Evolutionary conservation across 495 filamentous ascomycete species (phyloP).

Genomic region (Penicillium manginii): DNA sequence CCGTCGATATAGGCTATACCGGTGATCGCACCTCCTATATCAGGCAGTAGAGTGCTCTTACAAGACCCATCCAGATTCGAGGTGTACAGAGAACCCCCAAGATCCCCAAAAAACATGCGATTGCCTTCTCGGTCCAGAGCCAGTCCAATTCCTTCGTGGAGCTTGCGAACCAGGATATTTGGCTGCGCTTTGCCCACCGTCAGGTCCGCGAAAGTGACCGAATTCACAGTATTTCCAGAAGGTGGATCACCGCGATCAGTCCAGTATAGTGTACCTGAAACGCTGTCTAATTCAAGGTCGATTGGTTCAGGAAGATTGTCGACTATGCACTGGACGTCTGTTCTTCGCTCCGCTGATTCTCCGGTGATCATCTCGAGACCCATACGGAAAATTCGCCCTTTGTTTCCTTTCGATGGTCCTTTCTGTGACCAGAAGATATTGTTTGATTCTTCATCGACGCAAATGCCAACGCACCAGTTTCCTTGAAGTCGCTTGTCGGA

Average conservation of each 20-base stretch:
- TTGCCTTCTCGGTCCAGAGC: conserved; percentile 12
- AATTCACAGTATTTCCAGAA: conserved; percentile 16
- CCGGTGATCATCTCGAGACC: conserved; percentile 1
- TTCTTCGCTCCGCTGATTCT: not conserved
- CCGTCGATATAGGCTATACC: conserved; percentile 12
- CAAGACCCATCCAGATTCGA: conserved; percentile 19
- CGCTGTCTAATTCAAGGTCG: conserved; percentile 14
- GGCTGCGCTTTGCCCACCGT: not conserved
- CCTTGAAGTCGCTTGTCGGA: not conserved
- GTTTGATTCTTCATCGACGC: conserved; percentile 7
- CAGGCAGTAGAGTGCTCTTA: conserved; percentile 14
- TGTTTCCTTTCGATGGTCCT: conserved; percentile 4
- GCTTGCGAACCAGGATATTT: conserved; percentile 12
- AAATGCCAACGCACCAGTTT: conserved; percentile 12
- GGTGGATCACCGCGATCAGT: conserved; percentile 20
- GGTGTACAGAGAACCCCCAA: conserved; percentile 19
- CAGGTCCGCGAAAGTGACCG: conserved; percentile 1
- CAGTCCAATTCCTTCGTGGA: conserved; percentile 11
- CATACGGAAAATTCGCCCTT: conserved; percentile 8
- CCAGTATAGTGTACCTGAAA: conserved; percentile 13
- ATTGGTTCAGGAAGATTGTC: conserved; percentile 17
- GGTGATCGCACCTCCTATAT: conserved; percentile 16
- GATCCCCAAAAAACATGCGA: conserved; percentile 21
- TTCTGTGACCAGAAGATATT: conserved; percentile 8
- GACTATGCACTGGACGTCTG: conserved; percentile 11